phyloP scores from a whole-genome alignment of 805 yeast species.

The Metschnikowia corniflorae region DNA sequence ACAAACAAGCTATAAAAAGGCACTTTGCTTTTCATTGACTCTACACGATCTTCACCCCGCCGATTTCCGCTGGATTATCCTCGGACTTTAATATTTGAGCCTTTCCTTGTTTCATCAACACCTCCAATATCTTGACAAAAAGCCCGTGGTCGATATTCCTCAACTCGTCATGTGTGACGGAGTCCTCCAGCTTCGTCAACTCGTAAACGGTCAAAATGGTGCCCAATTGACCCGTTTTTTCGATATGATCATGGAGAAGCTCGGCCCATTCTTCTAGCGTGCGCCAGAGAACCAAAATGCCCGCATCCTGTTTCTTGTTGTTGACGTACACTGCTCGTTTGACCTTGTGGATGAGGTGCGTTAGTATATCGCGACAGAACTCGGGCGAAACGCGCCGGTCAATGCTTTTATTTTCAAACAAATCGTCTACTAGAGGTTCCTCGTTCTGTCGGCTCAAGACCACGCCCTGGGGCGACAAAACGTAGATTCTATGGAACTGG shows the following conservation, averaged over 20 bases:
- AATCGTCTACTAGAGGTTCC: constrained; percentile 10
- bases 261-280: constrained; percentile 48
- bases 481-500: constrained; percentile 43
- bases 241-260: constrained; percentile 37
- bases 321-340: constrained; percentile 57
- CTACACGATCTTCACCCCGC: constrained; percentile 72
- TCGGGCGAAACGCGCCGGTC: constrained; percentile 53
- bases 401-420: constrained; percentile 52
- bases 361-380: constrained; percentile 53
- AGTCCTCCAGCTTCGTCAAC: constrained; percentile 53
- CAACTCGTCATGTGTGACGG: constrained; percentile 54
- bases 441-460: constrained; percentile 26
- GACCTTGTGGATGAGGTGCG: constrained; percentile 47
- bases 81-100: constrained; percentile 72
- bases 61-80: constrained; percentile 49
- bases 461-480: constrained; percentile 28
- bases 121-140: constrained; percentile 51
- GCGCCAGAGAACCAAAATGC: constrained; percentile 58
- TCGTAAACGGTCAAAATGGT: constrained; percentile 81
- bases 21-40: not conserved
- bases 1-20: no score
- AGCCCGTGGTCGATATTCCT: constrained; percentile 57
- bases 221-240: constrained; percentile 72
- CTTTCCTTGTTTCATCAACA: constrained; percentile 61
- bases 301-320: constrained; percentile 56